Base-by-base conservation (phyloP, 139 green algal species). In the Picochlorum costavermella region DNA sequence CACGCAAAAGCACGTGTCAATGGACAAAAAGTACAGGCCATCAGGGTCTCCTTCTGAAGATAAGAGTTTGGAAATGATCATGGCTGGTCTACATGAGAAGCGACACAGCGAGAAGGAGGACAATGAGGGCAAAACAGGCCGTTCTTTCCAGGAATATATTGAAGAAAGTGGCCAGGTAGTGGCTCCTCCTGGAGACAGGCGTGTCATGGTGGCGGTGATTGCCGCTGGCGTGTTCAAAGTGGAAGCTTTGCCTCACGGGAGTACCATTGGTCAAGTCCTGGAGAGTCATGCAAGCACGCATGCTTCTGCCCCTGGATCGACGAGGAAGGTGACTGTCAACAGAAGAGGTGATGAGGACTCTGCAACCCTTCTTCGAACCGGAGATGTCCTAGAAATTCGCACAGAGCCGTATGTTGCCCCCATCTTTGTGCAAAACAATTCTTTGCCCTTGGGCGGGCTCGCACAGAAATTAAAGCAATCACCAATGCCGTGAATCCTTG, bases 21-120 rank as follows among this genome's bases (percentile, higher is more conserved):
- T 40, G 20, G 82, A 86, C 61, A 62, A 79, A 13, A 85, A 86
- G 67, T 73, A 23, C 43, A 67, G 81, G 4, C 79, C 79, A 37
- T 72, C 62, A 16, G 79, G 79, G 13, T 74, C 58, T 4, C 79
- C 79, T 5, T 31, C 60, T 8, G 64, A 61, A 29, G 75, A 78
- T 48, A 48, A 31, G 28, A 66, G 51, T 13, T 61, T 84, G 23
- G 56, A 44, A 25, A 40, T 16, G 33, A 56, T 79, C 29, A 26
- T 71, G 56, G 33, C 55, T 43, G 25, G 20, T 58, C 28, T 26
- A 8, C 17, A 53, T 16, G 23, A 36, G 40, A 50, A 17, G 9
- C 4, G 12, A 60, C 8, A 12, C 36, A 9, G 12, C 11, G 10
- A 17, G 45, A 12, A 8, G 45, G 30, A 44, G 26, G 23, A 53